These are phyloP conservation scores for Graphilbum sp. DNA, from an alignment of 2,329 filamentous ascomycete genomes.

Conservation along the genomic window DNA sequence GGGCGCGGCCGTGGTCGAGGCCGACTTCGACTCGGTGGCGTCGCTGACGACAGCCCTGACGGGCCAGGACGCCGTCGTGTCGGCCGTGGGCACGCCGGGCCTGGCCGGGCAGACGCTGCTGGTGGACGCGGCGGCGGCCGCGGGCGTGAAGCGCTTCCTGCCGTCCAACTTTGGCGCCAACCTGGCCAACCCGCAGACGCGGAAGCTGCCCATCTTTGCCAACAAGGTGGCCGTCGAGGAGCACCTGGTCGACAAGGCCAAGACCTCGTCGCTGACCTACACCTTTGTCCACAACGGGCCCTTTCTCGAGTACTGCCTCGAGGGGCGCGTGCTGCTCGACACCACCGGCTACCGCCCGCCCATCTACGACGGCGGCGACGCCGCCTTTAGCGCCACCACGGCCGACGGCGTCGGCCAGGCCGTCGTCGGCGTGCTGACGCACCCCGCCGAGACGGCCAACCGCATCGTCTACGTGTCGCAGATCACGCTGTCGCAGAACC, in stretches of 20 bases:
- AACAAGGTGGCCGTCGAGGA: conserved; percentile 15
- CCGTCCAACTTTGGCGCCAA: conserved; percentile 12
- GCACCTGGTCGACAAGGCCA: conserved; percentile 12
- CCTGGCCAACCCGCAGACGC: conserved; percentile 7
- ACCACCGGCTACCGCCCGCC: conserved; percentile 9
- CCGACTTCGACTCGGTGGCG: conserved; percentile 22
- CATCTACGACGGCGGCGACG: conserved; percentile 17
- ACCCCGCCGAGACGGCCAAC: conserved; percentile 16
- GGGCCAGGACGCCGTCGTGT: conserved; percentile 34
- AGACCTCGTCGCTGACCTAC: conserved; percentile 5
- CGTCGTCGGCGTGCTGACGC: conserved; percentile 13
- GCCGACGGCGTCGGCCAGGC: conserved; percentile 18
- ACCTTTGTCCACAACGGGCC: background rate
- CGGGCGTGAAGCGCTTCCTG: conserved; percentile 10
- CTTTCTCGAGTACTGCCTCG: background rate
- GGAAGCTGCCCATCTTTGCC: conserved; percentile 12
- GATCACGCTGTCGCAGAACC: conserved; percentile 16
- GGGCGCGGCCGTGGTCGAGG: conserved; percentile 12
- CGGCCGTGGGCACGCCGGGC: conserved; percentile 23
- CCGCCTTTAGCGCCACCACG: conserved; percentile 16
- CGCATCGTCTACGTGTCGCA: conserved; percentile 17
- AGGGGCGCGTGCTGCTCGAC: background rate
- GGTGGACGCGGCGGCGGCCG: conserved; percentile 13
- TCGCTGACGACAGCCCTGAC: conserved; percentile 25
- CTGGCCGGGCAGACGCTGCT: conserved; percentile 26